Base-by-base conservation (phyloP, 208 protist species). In the Crithidia thermophila region DNA sequence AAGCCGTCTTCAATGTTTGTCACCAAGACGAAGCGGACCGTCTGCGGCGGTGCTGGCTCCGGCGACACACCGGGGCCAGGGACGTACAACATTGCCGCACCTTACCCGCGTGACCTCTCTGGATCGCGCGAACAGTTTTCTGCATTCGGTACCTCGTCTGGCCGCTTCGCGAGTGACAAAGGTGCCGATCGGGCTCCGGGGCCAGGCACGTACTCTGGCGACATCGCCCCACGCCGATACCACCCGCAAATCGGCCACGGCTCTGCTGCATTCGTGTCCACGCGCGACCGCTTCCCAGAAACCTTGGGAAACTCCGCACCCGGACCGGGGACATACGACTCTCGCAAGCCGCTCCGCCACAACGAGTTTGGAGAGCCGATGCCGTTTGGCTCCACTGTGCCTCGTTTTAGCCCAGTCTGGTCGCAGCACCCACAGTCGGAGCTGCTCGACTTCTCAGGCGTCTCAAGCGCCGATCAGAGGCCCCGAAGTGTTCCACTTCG, bases 1-100 rank as follows among this genome's bases (percentile, higher is more conserved):
- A 96, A 96, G 60, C 90, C 87, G 16, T 88, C 88, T 20, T 91
- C 82, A 25, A 87, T 88, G 79, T 96, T 96, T 76, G 80, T 79
- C 18, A 87, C 88, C 0, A 93, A 87, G 30, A 90, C 81, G 14
- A 58, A 71, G 16, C 72, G 91, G 18, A 65, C 62, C 1, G 36
- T 57, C 2, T 75, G 43, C 34, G 60, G 67, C 25, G 33, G 57
- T 37, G 33, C 36, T 21, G 63, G 40, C 27, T 21, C 62, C 34
- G 79, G 9, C 16, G 69, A 75, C 36, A 77, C 50, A 30, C 91
- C 91, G 13, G 91, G 88, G 6, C 91, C 88, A n/a, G 91, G 91
- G 11, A 63, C 77, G 23, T 96, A 94, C 75, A 56, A 91, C 36
- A 50, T 84, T 33, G 73, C 40, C 5, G 36, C 43, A 43, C 18